These are phyloP conservation scores for Beauveria brongniartii DNA, from an alignment of 2,329 filamentous ascomycete genomes.

Conservation along the genomic window DNA sequence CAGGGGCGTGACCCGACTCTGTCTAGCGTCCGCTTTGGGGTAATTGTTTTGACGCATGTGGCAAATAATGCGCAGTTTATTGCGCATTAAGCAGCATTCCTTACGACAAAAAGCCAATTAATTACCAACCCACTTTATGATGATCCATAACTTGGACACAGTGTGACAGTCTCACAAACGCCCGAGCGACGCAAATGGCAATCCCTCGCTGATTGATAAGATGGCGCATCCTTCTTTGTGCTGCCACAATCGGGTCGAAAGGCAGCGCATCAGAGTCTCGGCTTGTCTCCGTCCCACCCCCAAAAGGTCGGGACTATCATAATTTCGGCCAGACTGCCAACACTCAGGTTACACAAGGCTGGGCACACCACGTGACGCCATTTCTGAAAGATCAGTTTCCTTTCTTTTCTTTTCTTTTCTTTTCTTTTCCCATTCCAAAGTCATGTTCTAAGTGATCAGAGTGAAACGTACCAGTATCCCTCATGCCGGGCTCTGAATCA, in stretches of 20 bases:
- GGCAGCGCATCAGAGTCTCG: not conserved
- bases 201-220: slow-evolving; percentile 5
- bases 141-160: not conserved
- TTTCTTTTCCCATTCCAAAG: too few species aligned
- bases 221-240: slow-evolving; percentile 2
- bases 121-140: not conserved
- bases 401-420: not conserved
- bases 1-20: not conserved
- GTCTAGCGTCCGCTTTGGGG: not conserved
- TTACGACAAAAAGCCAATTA: not conserved
- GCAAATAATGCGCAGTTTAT: too few species aligned
- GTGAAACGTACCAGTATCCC: not conserved
- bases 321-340: not conserved
- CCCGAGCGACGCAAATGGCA: not conserved
- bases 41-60: not conserved
- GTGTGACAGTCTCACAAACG: not conserved
- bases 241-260: not conserved
- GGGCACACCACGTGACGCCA: not conserved
- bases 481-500: too few species aligned
- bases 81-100: not conserved
- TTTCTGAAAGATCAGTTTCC: not conserved
- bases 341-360: too few species aligned
- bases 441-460: not conserved
- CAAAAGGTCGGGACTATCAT: not conserved
- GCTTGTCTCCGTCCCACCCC: not conserved